Conservation (phyloP, 345 rosid genomes). For the Salix caprea region DNA sequence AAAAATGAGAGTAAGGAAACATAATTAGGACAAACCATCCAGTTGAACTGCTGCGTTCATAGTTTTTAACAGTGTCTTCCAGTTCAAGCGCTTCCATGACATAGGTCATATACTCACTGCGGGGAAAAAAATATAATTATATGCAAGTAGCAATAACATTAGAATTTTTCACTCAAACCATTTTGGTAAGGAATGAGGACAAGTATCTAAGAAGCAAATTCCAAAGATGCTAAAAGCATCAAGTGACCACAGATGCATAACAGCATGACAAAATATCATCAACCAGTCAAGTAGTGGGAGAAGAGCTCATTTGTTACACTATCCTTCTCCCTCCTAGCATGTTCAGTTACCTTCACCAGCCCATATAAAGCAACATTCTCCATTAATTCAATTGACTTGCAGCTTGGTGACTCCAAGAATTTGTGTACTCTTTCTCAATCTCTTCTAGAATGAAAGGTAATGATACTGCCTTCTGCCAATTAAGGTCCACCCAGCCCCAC, state of each 20-base stretch:
- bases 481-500: not conserved
- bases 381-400: not conserved
- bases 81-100: slow-evolving; percentile 82
- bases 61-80: slow-evolving; percentile 89
- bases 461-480: not conserved
- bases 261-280: not conserved
- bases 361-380: not conserved
- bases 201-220: not conserved
- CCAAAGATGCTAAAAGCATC: not conserved
- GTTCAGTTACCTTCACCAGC: not conserved
- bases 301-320: not conserved
- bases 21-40: slow-evolving; percentile 70
- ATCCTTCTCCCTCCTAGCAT: not conserved
- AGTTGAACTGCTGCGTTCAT: slow-evolving; percentile 70
- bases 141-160: not conserved
- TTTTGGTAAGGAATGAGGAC: not conserved
- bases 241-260: not conserved
- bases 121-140: slow-evolving; percentile 13
- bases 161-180: not conserved
- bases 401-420: not conserved
- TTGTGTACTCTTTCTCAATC: not conserved
- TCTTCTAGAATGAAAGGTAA: not conserved
- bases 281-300: not conserved
- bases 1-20: slow-evolving; percentile 2
- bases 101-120: slow-evolving; percentile 82